Base-by-base conservation (phyloP, 2,329 filamentous ascomycete species). In the Xylariaceae sp. region DNA sequence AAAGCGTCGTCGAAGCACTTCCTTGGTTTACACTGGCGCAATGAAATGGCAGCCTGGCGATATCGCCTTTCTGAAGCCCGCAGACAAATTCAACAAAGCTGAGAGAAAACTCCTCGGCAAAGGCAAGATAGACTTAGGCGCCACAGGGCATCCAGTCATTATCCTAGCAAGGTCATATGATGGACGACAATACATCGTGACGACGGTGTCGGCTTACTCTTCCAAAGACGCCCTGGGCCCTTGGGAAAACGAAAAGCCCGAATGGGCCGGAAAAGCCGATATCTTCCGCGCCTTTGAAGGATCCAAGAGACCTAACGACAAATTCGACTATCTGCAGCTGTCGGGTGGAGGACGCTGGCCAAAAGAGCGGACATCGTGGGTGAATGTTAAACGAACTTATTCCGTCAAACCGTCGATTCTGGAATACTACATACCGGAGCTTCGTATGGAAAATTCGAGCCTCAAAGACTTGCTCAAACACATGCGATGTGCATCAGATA, bases 81-180 rank as follows among this genome's bases (percentile, higher is more conserved):
- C 37, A 10, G 18, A 59, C 1, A 2, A 56, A 2, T 69, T 71
- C 63, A 57, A 23, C 11, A 0, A 39, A 1, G 30, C 17, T 0
- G 68, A 72, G n/a, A 51, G 58, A 17, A 6, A 57, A 1, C 23
- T 64, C 23, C 62, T 72, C 39, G 30, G 54, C 5, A 58, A 53
- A 13, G 57, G 62, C 10, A 65, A 69, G 49, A 3, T 73, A 0
- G 57, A 45, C 0, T 1, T 1, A 2, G 23, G 18, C 0, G 72
- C 73, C 0, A 68, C 69, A 1, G 53, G 60, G 30, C 73, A 75
- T 61, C 73, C 73, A 0, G 71, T 72, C 53, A 72, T 75, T 49
- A 67, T 75, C 51, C 64, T 75, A 5, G 59, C 62, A 7, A 58
- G 58, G 4, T 65, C 64, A 1, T 8, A 47, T 0, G 51, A 66